A percentile compares a stretch with the other conserved stretches of the same genome.
These are phyloP conservation scores for Potentilla sterilis DNA, from an alignment of 306 rosid genomes.

Conservation along the genomic window DNA sequence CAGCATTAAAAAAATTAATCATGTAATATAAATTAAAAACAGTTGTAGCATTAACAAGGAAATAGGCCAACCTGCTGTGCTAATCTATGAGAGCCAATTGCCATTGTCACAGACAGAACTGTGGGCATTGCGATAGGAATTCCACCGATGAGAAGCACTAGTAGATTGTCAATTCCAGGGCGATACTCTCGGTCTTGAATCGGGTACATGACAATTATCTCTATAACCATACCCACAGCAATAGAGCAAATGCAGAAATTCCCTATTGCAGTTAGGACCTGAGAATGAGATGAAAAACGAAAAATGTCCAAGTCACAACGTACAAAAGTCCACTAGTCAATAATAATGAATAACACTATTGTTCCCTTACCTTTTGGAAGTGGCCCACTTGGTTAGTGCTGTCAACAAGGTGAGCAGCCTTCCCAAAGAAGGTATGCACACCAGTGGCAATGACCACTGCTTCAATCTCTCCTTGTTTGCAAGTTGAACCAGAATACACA, in stretches of 20 bases:
- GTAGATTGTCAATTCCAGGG: constrained; percentile 95
- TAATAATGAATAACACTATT: neutral
- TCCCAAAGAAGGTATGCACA: constrained; percentile 95
- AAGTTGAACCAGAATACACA: constrained; percentile 94
- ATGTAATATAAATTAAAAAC: constrained; percentile 12
- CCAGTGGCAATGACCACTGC: constrained; percentile 98
- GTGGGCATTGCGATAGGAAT: constrained; percentile 99
- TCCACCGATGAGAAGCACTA: constrained; percentile 97
- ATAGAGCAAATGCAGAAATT: constrained; percentile 98
- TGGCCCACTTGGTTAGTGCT: constrained; percentile 96
- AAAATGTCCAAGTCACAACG: neutral
- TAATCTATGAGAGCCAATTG: constrained; percentile 94
- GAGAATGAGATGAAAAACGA: constrained; percentile 18
- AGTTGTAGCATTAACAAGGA: constrained; percentile 21
- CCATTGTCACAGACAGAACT: constrained; percentile 96
- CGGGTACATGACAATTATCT: constrained; percentile 94
- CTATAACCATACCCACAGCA: constrained; percentile 89
- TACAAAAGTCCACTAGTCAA: constrained; percentile 7
- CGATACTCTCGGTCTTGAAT: constrained; percentile 88
- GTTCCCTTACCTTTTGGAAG: constrained; percentile 75
- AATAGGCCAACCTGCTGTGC: constrained; percentile 77
- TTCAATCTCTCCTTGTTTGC: constrained; percentile 98
- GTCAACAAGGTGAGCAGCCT: constrained; percentile 98
- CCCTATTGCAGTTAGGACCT: constrained; percentile 98
- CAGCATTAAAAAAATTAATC: constrained; percentile 24